Evolutionary conservation across 2,329 filamentous ascomycete species (phyloP).

Genomic region (Colletotrichum costaricense): DNA sequence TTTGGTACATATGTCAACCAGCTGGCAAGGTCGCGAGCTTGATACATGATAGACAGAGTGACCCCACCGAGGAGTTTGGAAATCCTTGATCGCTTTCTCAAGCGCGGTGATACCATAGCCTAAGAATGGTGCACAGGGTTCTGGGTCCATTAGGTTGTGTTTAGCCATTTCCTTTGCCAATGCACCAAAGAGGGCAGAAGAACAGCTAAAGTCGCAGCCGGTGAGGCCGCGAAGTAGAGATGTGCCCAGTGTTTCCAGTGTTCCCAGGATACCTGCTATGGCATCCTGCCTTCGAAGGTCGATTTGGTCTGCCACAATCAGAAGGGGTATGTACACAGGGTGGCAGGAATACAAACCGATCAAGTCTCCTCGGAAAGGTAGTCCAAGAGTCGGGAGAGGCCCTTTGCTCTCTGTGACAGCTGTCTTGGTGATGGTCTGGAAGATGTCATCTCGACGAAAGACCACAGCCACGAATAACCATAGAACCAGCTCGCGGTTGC

Average conservation of each 20-base stretch:
- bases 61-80: not conserved
- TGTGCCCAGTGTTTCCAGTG: not conserved
- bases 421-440: slow-evolving; percentile 27
- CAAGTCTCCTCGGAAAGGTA: not conserved
- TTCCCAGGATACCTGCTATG: not conserved
- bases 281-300: not conserved
- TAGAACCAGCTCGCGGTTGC: slow-evolving; percentile 27
- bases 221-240: not conserved
- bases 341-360: not conserved
- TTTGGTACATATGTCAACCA: no score
- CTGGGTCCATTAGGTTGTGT: not conserved
- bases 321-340: not conserved
- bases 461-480: slow-evolving; percentile 33
- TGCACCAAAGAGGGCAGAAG: not conserved
- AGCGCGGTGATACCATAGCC: not conserved
- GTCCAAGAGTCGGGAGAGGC: not conserved
- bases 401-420: slow-evolving; percentile 28
- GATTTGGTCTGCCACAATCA: not conserved
- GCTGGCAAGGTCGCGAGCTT: no score
- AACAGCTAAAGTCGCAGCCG: not conserved
- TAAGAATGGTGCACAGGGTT: not conserved
- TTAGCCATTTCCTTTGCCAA: not conserved
- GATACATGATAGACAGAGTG: not conserved
- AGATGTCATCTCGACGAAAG: slow-evolving; percentile 10
- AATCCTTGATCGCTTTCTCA: not conserved